Percentiles rank a stretch among this genome's conserved stretches.
Conservation (phyloP, 352 stramenopile genomes). For the Globisporangium recalcitrans region DNA sequence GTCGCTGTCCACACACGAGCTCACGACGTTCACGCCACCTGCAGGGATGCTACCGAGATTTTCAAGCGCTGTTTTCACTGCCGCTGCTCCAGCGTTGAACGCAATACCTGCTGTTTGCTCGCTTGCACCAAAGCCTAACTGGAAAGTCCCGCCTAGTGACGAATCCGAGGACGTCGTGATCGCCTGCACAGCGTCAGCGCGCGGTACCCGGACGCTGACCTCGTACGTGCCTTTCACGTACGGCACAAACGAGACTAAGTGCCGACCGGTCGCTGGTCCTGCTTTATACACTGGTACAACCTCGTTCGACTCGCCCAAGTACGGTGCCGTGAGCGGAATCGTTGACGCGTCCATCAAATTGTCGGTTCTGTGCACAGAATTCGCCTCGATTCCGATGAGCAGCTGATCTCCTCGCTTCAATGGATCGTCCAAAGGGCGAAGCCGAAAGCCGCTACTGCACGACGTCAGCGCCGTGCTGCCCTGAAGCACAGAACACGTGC, state of each 20-base stretch:
- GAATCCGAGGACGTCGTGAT: conserved; percentile 49
- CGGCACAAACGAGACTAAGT: conserved; percentile 86
- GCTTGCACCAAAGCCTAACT: conserved; percentile 41
- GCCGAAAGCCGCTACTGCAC: conserved; percentile 41
- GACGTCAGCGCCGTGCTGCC: conserved; percentile 24
- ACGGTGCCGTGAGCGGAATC: conserved; percentile 67
- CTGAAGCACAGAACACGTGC: conserved; percentile 45
- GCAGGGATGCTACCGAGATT: conserved; percentile 46
- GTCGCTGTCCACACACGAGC: conserved; percentile 34
- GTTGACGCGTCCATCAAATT: conserved; percentile 48
- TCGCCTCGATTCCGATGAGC: conserved; percentile 67
- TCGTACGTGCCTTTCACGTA: conserved; percentile 88
- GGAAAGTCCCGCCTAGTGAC: conserved; percentile 59
- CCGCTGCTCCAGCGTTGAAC: conserved; percentile 32
- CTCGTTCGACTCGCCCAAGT: conserved; percentile 49
- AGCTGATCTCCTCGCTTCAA: conserved; percentile 78
- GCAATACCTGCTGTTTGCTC: conserved; percentile 48
- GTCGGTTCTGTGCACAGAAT: conserved; percentile 52
- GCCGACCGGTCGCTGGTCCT: conserved; percentile 56
- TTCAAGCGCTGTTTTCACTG: conserved; percentile 62
- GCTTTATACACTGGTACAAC: conserved; percentile 67
- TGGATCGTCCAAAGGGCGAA: conserved; percentile 26
- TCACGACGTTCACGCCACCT: conserved; percentile 25
- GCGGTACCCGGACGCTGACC: conserved; percentile 78
- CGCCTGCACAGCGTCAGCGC: conserved; percentile 65